A percentile compares a stretch with the other conserved stretches of the same genome.
phyloP scores from a whole-genome alignment of 2,329 filamentous ascomycete species.

The Cercospora zeae-maydis region DNA sequence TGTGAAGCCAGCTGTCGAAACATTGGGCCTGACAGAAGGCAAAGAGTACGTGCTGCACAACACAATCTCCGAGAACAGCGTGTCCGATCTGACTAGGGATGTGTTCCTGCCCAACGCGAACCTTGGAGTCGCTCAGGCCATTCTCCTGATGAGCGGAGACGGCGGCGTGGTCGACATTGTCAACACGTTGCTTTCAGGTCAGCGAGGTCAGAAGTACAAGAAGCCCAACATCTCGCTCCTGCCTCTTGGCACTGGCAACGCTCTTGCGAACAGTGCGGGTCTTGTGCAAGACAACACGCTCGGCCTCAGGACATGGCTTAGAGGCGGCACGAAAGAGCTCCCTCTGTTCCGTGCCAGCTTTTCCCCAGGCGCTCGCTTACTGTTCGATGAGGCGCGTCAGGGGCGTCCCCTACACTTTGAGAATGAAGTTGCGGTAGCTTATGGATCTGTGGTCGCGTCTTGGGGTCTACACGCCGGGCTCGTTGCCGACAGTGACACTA shows the following conservation, averaged over 20 bases:
- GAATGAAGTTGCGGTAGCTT: conserved; percentile 39
- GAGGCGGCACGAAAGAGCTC: conserved; percentile 37
- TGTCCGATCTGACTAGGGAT: conserved; percentile 59
- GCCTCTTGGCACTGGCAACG: conserved; percentile 48
- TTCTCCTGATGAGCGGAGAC: conserved; percentile 82
- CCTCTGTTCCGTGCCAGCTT: conserved; percentile 46
- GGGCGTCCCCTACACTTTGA: conserved; percentile 38
- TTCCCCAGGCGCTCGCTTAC: conserved; percentile 43
- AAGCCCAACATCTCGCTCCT: conserved; percentile 56
- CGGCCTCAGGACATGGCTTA: conserved; percentile 41
- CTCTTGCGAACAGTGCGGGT: conserved; percentile 46
- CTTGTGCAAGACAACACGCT: conserved; percentile 39
- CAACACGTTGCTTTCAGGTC: conserved; percentile 56
- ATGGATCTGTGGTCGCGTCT: conserved; percentile 80
- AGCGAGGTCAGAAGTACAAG: conserved; percentile 46
- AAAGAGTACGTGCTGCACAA: conserved; percentile 49
- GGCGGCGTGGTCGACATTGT: conserved; percentile 80
- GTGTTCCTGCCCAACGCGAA: conserved; percentile 51
- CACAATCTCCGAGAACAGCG: conserved; percentile 61
- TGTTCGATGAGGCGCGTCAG: conserved; percentile 45
- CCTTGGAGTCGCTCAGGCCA: conserved; percentile 51
- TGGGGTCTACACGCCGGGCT: conserved; percentile 88
- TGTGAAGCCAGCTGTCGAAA: conserved; percentile 43
- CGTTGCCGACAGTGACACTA: conserved; percentile 86
- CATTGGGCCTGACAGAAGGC: conserved; percentile 38